Evolutionary conservation across 768 basidiomycete genomes (phyloP), one percentile per base, ranked within the genome.

Genomic region (Mrakia blollopis): DNA sequence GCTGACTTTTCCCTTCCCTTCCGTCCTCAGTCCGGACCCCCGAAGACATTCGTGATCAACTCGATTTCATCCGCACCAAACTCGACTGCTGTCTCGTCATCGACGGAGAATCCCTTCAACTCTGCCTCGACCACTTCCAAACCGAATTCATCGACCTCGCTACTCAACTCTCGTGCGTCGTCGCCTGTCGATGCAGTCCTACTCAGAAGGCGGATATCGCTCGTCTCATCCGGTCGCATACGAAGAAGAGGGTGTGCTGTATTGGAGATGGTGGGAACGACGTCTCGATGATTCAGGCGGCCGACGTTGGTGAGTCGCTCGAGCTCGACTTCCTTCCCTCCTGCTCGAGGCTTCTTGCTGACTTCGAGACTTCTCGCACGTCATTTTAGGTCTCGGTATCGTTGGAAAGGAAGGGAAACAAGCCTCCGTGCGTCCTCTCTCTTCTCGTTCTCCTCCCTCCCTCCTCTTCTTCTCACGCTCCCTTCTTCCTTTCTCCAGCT

Each of bases 211-310:
- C 97, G 14, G 96, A 98, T 82, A 93, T 99, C 6, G 96, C 97
- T 0, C 89, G 93, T 6, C 86, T 99, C 50, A 98, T 99, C 79
- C 90, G 97, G 10, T 86, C 88, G 25, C 90, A 90, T 82, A 97
- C 96, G 3, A 91, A 89, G 85, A 98, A 98, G 83, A 89, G 96
- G 0, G 96, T 99, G 0, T 98, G 96, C 83, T 98, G 97, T 82
- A 98, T 98, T 77, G 97, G 97, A 2, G 97, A 99, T 85, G 97
- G 97, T 47, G 97, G 97, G 6, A 99, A 99, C 83, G 97, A 99
- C 82, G 97, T 99, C 0, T 67, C 63, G 32, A 99, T 99, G 97
- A 99, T 99, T 78, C 97, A 98, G 82, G 97, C 97, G 1, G 97
- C 97, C 3, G 94, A 98, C 81, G 94, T 99, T 77, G 96, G 94